Evolutionary conservation across 805 yeast genomes (phyloP).

Genomic region (Kodamaea leandrae): DNA sequence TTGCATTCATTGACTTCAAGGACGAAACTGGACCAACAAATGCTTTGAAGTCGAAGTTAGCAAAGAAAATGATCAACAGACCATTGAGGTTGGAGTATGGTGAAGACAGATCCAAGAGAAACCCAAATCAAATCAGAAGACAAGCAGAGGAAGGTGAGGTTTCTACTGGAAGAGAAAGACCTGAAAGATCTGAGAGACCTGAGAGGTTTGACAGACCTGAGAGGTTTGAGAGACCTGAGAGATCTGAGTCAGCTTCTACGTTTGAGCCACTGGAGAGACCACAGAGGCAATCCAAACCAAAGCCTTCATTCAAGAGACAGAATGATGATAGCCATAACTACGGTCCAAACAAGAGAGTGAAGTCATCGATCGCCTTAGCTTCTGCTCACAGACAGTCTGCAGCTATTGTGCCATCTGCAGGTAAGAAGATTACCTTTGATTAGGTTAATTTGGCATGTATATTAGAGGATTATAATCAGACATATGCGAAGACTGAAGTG

Average conservation of each 20-base stretch:
- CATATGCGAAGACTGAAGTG: too few relatives aligned
- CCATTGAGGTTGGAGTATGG: slow-evolving; percentile 86
- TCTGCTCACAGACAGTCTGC: slow-evolving; percentile 85
- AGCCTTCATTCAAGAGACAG: slow-evolving; percentile 16
- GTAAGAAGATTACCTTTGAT: slow-evolving; percentile 78
- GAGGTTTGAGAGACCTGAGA: slow-evolving; percentile 3
- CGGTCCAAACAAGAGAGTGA: slow-evolving; percentile 47
- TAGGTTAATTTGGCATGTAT: too few relatives aligned
- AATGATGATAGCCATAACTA: slow-evolving; percentile 15
- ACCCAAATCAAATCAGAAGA: slow-evolving; percentile 40
- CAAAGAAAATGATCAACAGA: slow-evolving; percentile 67
- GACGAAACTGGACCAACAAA: slow-evolving; percentile 77
- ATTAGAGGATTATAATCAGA: too few relatives aligned
- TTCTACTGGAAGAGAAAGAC: slow-evolving; percentile 14
- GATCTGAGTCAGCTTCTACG: slow-evolving; percentile 13
- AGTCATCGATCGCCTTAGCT: slow-evolving; percentile 84
- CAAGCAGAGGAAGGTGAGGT: slow-evolving; percentile 20
- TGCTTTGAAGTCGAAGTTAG: slow-evolving; percentile 72
- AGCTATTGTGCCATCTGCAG: slow-evolving; percentile 85
- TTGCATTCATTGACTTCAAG: slow-evolving; percentile 85
- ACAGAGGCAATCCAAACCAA: slow-evolving; percentile 13
- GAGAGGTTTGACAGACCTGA: slow-evolving; percentile 7
- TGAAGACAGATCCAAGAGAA: slow-evolving; percentile 85
- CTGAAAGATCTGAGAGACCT: slow-evolving; percentile 20
- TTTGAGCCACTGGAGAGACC: slow-evolving; percentile 21